Conservation (phyloP, 345 rosid genomes). For the Luvunga scandens region DNA sequence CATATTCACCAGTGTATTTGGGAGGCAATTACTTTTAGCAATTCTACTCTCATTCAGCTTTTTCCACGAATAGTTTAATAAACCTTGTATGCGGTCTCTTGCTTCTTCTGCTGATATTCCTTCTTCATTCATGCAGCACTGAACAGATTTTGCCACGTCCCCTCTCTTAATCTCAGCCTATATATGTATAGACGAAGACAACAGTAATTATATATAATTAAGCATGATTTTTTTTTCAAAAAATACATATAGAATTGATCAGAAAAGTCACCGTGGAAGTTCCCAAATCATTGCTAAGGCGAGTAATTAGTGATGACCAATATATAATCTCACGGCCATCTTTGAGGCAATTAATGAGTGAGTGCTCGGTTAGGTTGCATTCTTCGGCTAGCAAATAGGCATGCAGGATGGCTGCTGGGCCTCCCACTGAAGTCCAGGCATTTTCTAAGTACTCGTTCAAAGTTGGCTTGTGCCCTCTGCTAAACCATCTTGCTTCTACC, state of each 20-base stretch:
- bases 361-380: not conserved
- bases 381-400: not conserved
- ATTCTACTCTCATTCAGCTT: not conserved
- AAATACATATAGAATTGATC: not conserved
- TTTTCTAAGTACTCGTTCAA: not conserved
- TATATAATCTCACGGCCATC: not conserved
- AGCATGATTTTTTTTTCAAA: too few species aligned
- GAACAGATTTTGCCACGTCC: not conserved
- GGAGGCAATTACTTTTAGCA: not conserved
- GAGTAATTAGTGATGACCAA: not conserved
- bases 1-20: not conserved
- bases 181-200: too few species aligned
- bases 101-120: slow-evolving; percentile 13
- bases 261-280: not conserved
- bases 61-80: slow-evolving; percentile 4
- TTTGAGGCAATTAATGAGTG: not conserved
- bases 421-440: slow-evolving; percentile 6
- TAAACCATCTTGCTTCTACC: slow-evolving; percentile 1
- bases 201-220: too few species aligned
- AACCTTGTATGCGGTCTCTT: not conserved
- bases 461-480: not conserved
- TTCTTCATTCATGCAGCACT: slow-evolving; percentile 19
- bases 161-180: slow-evolving; percentile 17
- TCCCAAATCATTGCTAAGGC: slow-evolving; percentile 1
- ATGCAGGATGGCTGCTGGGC: not conserved